Evolutionary conservation across 306 rosid genomes (phyloP), one percentile per base, ranked within the genome.

Genomic region (Gynostemma pentaphyllum): DNA sequence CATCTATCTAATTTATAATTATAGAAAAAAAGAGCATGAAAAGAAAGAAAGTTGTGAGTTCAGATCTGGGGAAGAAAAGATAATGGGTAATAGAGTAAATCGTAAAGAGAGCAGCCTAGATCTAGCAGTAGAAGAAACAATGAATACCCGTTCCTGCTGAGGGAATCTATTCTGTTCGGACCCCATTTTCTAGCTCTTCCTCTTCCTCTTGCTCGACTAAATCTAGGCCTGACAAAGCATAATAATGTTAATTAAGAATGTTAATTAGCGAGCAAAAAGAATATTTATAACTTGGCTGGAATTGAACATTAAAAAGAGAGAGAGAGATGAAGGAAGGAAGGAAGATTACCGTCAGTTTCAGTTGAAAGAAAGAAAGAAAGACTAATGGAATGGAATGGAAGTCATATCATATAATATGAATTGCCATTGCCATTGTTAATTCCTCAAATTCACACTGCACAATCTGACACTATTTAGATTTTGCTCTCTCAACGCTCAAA

Each of bases 141-240:
- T 9, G 44, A 9, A 41, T 87, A 87, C 95, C 86, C 96, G 79
- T 82, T 87, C 97, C 32, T 75, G 91, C 46, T 82, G 91, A 70
- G 96, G 95, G 80, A 85, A 81, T 75, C 95, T 80, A 70, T 85
- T 85, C 74, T 90, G 97, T 79, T 91, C 95, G 42, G 97, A 87
- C 51, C 96, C 96, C 97, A 91, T 90, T 49, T n/a, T n/a, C n/a
- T n/a, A n/a, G n/a, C n/a, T n/a, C n/a, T n/a, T n/a, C n/a, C 52
- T 67, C 28, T 56, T 47, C n/a, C 49, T 7, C 24, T 9, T 22
- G 45, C 39, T 16, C 67, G 10, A 42, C 23, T 9, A 50, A 51
- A 22, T 9, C 24, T 68, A 14, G n/a, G n/a, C n/a, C n/a, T n/a
- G n/a, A n/a, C n/a, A n/a, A n/a, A n/a, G n/a, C n/a, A n/a, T n/a